Evolutionary conservation across 1,284 basidiomycete genomes (phyloP), one percentile per base, ranked within the genome.

Genomic region (Hymenochaete sp.): DNA sequence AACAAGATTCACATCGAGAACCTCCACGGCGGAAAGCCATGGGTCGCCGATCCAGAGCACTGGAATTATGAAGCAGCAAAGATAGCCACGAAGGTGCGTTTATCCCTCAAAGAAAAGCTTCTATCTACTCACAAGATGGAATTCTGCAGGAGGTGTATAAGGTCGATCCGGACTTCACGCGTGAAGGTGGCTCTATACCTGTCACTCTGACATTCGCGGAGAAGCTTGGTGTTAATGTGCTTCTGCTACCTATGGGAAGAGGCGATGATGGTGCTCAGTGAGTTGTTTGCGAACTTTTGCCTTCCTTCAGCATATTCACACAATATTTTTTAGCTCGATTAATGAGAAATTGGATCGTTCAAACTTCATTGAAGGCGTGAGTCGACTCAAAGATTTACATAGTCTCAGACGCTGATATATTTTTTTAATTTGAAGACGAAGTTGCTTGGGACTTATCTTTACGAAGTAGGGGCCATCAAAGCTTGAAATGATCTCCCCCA

Each of bases 191-290:
- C 2, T 95, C 90, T 1, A 97, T 98, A 55, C 93, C 93, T 0
- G 91, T 98, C 39, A 96, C 93, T 4, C 74, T 98, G 48, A 96
- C 93, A 3, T 97, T 98, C 63, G 90, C 93, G 14, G 91, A 98
- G 60, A 77, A 79, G 39, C 68, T 97, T 40, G 77, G 77, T 21
- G 80, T 84, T 29, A 88, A 88, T 54, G 85, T 96, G 7, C 64
- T 93, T 33, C 67, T 97, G 19, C 70, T 97, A 42, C 93, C 93
- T 3, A 93, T 97, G 81, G 93, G 93, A 6, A 71, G 92, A 45
- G 87, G 89, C 3, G 90, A 95, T 58, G 93, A 98, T 57, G 93
- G 93, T 54, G 88, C 91, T 25, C 90, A 93, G 82, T 89, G 62
- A 53, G 84, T 68, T 18, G 31, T 48, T n/a, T 39, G 4, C 33